These are phyloP conservation scores for Termitomyces heimii DNA, from an alignment of 768 basidiomycete genomes.

Conservation along the genomic window DNA sequence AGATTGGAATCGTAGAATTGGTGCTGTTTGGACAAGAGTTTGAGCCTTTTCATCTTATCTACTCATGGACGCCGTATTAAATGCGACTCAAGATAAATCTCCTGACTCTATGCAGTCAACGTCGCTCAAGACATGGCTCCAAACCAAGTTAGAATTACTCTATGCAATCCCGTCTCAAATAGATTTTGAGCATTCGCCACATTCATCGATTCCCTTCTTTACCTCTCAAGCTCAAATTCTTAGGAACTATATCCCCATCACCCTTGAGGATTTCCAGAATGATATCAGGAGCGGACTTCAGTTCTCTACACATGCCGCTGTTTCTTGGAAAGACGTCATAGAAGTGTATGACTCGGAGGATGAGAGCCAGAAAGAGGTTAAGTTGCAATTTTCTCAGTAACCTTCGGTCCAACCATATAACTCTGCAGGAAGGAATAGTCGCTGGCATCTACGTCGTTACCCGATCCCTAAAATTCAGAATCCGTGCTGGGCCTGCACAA, in stretches of 20 bases:
- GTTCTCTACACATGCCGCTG: constrained; percentile 13
- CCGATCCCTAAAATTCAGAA: constrained; percentile 31
- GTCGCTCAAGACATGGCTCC: constrained; percentile 19
- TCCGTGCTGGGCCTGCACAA: constrained; percentile 22
- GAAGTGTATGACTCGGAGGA: constrained; percentile 19
- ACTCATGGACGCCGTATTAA: neutral
- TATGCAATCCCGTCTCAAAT: constrained; percentile 13
- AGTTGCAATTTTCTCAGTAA: neutral
- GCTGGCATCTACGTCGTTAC: constrained; percentile 34
- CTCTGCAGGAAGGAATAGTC: constrained; percentile 26
- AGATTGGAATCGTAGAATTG: neutral
- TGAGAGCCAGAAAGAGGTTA: neutral
- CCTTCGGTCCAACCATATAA: no score
- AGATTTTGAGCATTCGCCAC: neutral
- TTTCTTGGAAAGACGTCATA: constrained; percentile 30
- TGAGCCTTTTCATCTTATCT: no score
- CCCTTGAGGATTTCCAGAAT: constrained; percentile 22
- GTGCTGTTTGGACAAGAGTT: neutral
- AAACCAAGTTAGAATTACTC: constrained; percentile 20
- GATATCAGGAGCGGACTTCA: constrained; percentile 16
- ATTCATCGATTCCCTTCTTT: constrained; percentile 16
- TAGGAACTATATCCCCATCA: constrained; percentile 21
- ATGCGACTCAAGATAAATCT: neutral
- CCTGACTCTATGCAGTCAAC: no score
- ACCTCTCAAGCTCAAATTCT: constrained; percentile 26